Evolutionary conservation across 1,139 yeast species (phyloP).

Genomic region (Nakaseomyces bracarensis): DNA sequence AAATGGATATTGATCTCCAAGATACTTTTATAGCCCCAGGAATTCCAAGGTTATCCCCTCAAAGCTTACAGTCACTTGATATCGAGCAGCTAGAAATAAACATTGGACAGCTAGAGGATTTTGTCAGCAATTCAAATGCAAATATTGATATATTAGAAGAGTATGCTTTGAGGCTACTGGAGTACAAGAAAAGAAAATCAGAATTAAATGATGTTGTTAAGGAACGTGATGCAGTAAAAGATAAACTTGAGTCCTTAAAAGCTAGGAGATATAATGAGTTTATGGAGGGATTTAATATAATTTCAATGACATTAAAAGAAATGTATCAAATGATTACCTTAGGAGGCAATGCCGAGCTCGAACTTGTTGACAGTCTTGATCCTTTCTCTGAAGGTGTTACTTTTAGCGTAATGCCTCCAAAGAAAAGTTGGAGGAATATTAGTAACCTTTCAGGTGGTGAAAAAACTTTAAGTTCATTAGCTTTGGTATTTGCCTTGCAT

Average conservation of each 20-base stretch:
- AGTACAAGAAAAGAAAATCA: slow-evolving; percentile 51
- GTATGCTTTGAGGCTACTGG: slow-evolving; percentile 59
- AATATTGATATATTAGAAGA: slow-evolving; percentile 73
- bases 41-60: slow-evolving; percentile 41
- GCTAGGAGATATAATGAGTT: slow-evolving; percentile 76
- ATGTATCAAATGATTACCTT: slow-evolving; percentile 98
- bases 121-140: slow-evolving; percentile 50
- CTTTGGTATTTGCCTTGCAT: slow-evolving; percentile 92
- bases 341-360: slow-evolving; percentile 99
- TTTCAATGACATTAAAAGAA: slow-evolving; percentile 82
- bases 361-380: slow-evolving; percentile 88
- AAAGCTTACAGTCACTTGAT: slow-evolving; percentile 47
- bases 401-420: slow-evolving; percentile 98
- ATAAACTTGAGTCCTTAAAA: slow-evolving; percentile 60
- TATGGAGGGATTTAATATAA: slow-evolving; percentile 83
- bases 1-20: slow-evolving; percentile 23
- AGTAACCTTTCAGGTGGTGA: slow-evolving; percentile 97
- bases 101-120: slow-evolving; percentile 48
- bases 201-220: slow-evolving; percentile 64
- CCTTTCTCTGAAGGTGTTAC: slow-evolving; percentile 97
- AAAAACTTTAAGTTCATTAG: slow-evolving; percentile 88
- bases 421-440: slow-evolving; percentile 94
- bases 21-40: slow-evolving; percentile 16
- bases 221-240: slow-evolving; percentile 58
- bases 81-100: slow-evolving; percentile 44